Evolutionary conservation across 2,329 filamentous ascomycete species (phyloP).

Genomic region (Monosporascus cannonballus): DNA sequence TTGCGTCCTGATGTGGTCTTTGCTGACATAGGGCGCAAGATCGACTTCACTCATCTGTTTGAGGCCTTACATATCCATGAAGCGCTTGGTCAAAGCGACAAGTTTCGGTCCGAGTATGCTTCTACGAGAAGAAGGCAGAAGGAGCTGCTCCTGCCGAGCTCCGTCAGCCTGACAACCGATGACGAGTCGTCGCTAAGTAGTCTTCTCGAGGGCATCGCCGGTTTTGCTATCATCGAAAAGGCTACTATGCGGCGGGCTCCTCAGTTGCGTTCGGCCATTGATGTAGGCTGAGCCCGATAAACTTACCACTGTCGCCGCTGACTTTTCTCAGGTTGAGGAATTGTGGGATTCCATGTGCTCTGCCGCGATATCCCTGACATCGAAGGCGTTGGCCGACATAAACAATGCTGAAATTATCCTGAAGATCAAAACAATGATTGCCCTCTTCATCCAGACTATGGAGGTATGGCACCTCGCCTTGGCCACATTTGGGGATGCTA

Average conservation of each 20-base stretch:
- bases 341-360: conserved; percentile 98
- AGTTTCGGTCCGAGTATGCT: conserved; percentile 87
- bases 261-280: conserved; percentile 72
- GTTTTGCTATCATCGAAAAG: conserved; percentile 94
- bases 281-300: conserved; percentile 49
- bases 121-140: conserved; percentile 86
- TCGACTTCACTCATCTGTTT: conserved; percentile 90
- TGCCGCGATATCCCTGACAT: conserved; percentile 74
- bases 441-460: conserved; percentile 97
- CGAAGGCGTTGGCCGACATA: conserved; percentile 71
- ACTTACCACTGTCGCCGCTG: neutral
- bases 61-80: conserved; percentile 96
- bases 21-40: conserved; percentile 28
- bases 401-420: conserved; percentile 82
- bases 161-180: conserved; percentile 72
- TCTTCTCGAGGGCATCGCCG: conserved; percentile 86
- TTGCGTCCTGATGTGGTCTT: neutral
- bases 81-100: conserved; percentile 85
- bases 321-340: conserved; percentile 71
- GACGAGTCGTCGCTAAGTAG: conserved; percentile 84
- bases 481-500: neutral
- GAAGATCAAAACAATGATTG: conserved; percentile 91
- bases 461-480: conserved; percentile 50
- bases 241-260: conserved; percentile 84
- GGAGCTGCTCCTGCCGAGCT: conserved; percentile 74